Conservation (phyloP, 768 basidiomycete genomes). For the Leccinum subgranulosum region DNA sequence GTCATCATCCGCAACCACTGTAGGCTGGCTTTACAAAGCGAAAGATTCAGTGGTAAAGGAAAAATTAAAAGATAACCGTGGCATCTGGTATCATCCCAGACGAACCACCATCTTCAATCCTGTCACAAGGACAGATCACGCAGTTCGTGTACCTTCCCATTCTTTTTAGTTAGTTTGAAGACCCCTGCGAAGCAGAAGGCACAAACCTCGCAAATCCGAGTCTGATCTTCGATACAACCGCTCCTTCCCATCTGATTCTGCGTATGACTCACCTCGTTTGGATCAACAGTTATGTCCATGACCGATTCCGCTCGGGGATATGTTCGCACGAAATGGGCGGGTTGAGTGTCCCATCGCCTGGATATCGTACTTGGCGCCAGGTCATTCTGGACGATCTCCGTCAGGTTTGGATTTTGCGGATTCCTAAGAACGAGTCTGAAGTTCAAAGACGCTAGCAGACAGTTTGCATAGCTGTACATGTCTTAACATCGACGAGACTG, state of each 20-base stretch:
- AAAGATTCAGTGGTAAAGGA: no score
- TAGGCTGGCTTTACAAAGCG: background rate
- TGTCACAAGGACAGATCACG: background rate
- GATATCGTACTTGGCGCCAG: background rate
- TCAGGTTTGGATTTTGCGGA: background rate
- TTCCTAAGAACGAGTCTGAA: background rate
- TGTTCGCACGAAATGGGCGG: background rate
- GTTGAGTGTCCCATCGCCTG: background rate
- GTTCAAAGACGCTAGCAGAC: slow-evolving; percentile 5
- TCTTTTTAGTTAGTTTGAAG: no score
- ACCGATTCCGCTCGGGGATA: background rate
- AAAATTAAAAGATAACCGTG: no score
- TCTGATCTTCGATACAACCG: no score
- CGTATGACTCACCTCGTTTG: background rate
- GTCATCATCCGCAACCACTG: no score
- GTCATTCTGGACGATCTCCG: background rate
- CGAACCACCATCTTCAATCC: background rate
- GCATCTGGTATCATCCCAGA: no score
- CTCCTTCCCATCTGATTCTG: background rate
- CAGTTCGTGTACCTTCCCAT: background rate
- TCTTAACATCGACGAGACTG: background rate
- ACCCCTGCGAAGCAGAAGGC: background rate
- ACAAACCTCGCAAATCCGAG: no score
- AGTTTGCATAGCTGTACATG: slow-evolving; percentile 11
- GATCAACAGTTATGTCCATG: background rate